Evolutionary conservation across 768 basidiomycete genomes (phyloP), one percentile per base, ranked within the genome.

Genomic region (Sporobolomyces phaffii): DNA sequence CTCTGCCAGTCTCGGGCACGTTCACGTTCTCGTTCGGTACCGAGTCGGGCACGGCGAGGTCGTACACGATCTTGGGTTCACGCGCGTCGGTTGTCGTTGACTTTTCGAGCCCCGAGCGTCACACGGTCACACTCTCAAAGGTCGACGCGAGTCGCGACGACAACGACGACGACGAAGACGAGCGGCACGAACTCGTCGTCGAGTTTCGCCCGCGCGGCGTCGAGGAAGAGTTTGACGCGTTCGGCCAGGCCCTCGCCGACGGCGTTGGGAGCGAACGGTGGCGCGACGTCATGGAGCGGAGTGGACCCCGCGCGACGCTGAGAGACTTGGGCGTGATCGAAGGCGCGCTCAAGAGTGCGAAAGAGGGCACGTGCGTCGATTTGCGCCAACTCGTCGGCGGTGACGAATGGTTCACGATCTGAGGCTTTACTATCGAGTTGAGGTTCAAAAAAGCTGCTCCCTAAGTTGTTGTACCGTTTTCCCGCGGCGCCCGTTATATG

Each of bases 281-380:
- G 60, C 26, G 17, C 17, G 34, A 52, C 10, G 66, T 62, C 9
- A 49, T 52, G 43, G 33, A 7, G 73, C 10, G 85, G 24, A 88
- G 87, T 18, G 81, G 83, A 68, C 86, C 87, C 31, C 76, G 80
- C 40, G 83, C 79, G 22, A 84, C 89, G 34, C 77, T 93, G 68
- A 79, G 79, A 68, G 90, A 92, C 75, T 84, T 92, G 33, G 88
- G 87, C 31, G 80, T 90, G 73, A 86, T 93, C 65, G 81, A 93
- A 78, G 89, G 87, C 31, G 84, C 83, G 33, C 78, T 91, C 79
- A 85, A n/a, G 43, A 67, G 65, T 24, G 45, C 82, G 41, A 87
- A 86, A 71, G 78, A 82, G 24, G 88, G 88, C 9, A 73, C 79
- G 64, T 75, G 82, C 41, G 81, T 90, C 4, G 83, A 87, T 76